phyloP scores from a whole-genome alignment of 805 yeast species.

The Candida golubevii region DNA sequence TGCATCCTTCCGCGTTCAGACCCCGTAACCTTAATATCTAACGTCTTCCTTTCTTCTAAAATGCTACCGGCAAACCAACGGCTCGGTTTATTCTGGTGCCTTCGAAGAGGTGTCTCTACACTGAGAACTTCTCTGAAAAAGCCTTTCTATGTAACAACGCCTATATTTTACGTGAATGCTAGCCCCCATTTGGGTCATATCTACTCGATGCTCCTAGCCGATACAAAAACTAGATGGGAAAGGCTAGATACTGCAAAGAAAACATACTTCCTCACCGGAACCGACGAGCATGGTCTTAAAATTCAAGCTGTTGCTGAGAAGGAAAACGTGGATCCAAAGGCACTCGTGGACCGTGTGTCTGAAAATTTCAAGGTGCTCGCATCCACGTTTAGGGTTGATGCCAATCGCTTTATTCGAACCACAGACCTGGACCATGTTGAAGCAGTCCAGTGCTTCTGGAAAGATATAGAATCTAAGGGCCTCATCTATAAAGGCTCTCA shows the following conservation, averaged over 20 bases:
- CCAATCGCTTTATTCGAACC: conserved; percentile 82
- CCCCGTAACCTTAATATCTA: too few species aligned
- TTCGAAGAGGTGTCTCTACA: too few species aligned
- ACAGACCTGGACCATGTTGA: conserved; percentile 75
- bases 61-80: too few species aligned
- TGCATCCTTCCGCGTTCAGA: too few species aligned
- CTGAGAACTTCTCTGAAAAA: not conserved
- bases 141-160: conserved; percentile 68
- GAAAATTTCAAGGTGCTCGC: conserved; percentile 64
- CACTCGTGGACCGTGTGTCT: conserved; percentile 69
- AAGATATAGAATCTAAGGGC: conserved; percentile 50
- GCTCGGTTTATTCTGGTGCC: too few species aligned
- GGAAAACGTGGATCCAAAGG: conserved; percentile 46
- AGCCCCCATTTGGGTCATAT: conserved; percentile 91
- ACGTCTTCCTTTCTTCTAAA: too few species aligned
- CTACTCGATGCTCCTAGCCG: conserved; percentile 82
- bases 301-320: conserved; percentile 80
- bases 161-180: conserved; percentile 95
- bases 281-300: conserved; percentile 95
- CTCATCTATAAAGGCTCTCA: conserved; percentile 79
- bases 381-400: conserved; percentile 47
- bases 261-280: conserved; percentile 75
- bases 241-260: conserved; percentile 28
- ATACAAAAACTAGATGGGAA: conserved; percentile 74
- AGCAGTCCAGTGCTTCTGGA: conserved; percentile 72